A percentile compares a stretch with the other conserved stretches of the same genome.
phyloP scores from a whole-genome alignment of 2,329 filamentous ascomycete species.

The Colletotrichum tanaceti region DNA sequence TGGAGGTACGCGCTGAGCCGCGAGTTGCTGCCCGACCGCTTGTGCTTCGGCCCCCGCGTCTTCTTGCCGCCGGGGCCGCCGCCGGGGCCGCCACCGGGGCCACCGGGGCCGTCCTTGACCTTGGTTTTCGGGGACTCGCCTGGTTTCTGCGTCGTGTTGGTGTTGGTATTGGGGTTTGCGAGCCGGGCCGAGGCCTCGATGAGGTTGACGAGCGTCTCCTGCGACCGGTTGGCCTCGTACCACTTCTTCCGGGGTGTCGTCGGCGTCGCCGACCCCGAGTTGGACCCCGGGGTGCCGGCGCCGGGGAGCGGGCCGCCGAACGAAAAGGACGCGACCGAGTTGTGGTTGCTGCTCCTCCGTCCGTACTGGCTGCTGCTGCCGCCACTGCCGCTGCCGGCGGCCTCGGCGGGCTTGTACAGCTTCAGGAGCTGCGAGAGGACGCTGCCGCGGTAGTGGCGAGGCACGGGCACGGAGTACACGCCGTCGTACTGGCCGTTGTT shows the following conservation, averaged over 20 bases:
- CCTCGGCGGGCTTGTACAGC: constrained; percentile 57
- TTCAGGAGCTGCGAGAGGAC: constrained; percentile 60
- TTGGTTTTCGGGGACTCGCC: constrained; percentile 42
- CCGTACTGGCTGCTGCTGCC: constrained; percentile 33
- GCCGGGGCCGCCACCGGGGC: constrained; percentile 1
- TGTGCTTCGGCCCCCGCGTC: constrained; percentile 50
- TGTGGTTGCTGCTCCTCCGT: constrained; percentile 40
- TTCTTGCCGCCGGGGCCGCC: constrained; percentile 46
- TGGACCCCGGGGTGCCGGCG: constrained; percentile 49
- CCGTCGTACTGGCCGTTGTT: constrained; percentile 56
- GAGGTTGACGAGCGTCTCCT: constrained; percentile 60
- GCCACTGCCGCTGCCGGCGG: too few relatives aligned
- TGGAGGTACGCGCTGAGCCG: constrained; percentile 54
- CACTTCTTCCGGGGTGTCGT: constrained; percentile 59
- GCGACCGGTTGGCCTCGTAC: constrained; percentile 61
- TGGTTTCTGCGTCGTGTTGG: constrained; percentile 25
- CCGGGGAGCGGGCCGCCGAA: constrained; percentile 53
- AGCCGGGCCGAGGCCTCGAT: constrained; percentile 59
- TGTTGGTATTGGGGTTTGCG: constrained; percentile 51
- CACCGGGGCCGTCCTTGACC: too few relatives aligned
- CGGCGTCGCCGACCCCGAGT: constrained; percentile 50
- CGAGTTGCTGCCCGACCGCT: constrained; percentile 51
- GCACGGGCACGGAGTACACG: constrained; percentile 55
- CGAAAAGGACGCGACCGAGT: constrained; percentile 46
- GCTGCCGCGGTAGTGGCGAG: constrained; percentile 57